These are phyloP conservation scores for Melaleuca quinquenervia DNA, from an alignment of 345 rosid genomes.

Conservation along the genomic window DNA sequence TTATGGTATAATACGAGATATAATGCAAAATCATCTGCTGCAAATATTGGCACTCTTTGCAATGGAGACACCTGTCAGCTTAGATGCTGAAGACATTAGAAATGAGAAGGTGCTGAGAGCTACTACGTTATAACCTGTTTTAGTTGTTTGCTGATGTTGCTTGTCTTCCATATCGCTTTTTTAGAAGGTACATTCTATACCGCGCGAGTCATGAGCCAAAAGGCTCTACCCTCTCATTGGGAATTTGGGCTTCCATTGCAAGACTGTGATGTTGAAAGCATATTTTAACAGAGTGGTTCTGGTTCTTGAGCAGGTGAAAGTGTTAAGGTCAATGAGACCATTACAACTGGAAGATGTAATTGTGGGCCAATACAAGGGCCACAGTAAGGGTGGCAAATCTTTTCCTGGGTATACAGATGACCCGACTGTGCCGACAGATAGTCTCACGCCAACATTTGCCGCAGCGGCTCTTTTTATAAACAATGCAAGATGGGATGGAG, in stretches of 20 bases:
- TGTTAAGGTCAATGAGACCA: slow-evolving; percentile 76
- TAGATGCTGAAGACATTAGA: slow-evolving; percentile 88
- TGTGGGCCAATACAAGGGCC: slow-evolving; percentile 87
- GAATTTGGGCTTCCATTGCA: not conserved
- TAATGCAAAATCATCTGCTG: slow-evolving; percentile 92
- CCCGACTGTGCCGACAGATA: slow-evolving; percentile 57
- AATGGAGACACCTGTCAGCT: slow-evolving; percentile 98
- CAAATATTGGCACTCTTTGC: slow-evolving; percentile 89
- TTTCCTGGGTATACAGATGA: slow-evolving; percentile 71
- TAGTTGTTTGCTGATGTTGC: not conserved
- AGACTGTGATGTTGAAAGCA: not conserved
- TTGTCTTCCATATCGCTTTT: not conserved
- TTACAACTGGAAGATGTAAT: slow-evolving; percentile 64
- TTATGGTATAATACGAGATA: slow-evolving; percentile 86
- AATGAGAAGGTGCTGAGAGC: slow-evolving; percentile 68
- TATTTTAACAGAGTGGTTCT: not conserved
- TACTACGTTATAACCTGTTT: not conserved
- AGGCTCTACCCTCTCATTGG: not conserved
- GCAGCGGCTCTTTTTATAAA: slow-evolving; percentile 85
- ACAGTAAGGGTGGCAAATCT: slow-evolving; percentile 42
- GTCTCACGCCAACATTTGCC: slow-evolving; percentile 82
- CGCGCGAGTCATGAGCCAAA: not conserved
- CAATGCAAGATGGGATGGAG: slow-evolving; percentile 96
- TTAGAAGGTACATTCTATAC: not conserved
- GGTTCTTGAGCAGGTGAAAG: slow-evolving; percentile 53